Conservation (phyloP, 805 yeast species). For the Phaffomyces opuntiae region DNA sequence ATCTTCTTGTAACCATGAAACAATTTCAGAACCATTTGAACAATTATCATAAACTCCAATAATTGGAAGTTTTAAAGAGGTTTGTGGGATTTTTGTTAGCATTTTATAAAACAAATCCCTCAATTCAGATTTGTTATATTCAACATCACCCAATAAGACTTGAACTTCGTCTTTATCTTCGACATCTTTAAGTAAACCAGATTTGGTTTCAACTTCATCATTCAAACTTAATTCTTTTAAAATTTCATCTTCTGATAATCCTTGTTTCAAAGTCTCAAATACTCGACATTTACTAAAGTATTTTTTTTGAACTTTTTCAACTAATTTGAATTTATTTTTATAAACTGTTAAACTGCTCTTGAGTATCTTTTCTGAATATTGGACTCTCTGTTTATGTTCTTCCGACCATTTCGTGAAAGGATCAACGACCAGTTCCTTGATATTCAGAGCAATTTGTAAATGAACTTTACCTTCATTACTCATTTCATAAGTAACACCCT, state of each 20-base stretch:
- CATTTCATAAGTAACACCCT: conserved; percentile 49
- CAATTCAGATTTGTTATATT: conserved; percentile 33
- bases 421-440: conserved; percentile 50
- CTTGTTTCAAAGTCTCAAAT: conserved; percentile 56
- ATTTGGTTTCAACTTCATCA: conserved; percentile 3
- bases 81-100: conserved; percentile 44
- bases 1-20: conserved; percentile 49
- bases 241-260: conserved; percentile 39
- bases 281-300: conserved; percentile 75
- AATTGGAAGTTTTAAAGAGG: conserved; percentile 55
- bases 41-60: conserved; percentile 61
- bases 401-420: conserved; percentile 74
- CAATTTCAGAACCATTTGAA: conserved; percentile 53
- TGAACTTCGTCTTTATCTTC: conserved; percentile 6
- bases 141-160: conserved; percentile 29
- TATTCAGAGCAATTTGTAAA: conserved; percentile 52
- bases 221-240: conserved; percentile 16
- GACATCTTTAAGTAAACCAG: background rate
- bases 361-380: conserved; percentile 49
- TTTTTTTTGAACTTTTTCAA: conserved; percentile 52
- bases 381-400: conserved; percentile 63
- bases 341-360: conserved; percentile 44
- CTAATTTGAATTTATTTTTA: conserved; percentile 37
- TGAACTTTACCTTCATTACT: conserved; percentile 52
- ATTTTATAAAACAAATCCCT: conserved; percentile 35